Conservation (phyloP, 352 stramenopile species). For the Blastocystis sp. region DNA sequence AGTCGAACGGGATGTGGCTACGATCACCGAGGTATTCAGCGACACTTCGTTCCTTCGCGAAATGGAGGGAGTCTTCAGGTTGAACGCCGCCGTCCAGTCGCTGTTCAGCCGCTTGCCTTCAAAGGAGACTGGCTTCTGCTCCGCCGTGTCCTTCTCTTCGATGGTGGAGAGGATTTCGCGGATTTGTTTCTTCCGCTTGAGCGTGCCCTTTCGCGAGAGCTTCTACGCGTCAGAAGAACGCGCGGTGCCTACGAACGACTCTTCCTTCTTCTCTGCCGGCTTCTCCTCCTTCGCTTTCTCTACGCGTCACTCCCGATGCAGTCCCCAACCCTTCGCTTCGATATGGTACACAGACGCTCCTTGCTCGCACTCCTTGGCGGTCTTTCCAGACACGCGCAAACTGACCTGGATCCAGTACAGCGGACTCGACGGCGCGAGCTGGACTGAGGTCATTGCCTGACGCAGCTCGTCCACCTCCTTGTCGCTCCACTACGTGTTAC, state of each 20-base stretch:
- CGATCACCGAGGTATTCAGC: constrained; percentile 27
- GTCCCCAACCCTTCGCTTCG: background rate
- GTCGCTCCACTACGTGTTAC: constrained; percentile 10
- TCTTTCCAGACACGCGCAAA: background rate
- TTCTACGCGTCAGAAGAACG: background rate
- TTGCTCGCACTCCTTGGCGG: constrained; percentile 3
- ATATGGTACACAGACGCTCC: background rate
- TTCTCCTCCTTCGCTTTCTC: background rate
- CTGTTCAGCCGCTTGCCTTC: constrained; percentile 24
- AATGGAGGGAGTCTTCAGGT: constrained; percentile 60
- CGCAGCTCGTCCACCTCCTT: background rate
- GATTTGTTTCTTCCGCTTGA: constrained; percentile 48
- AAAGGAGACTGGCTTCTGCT: background rate
- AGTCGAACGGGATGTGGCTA: background rate
- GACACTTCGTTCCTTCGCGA: background rate
- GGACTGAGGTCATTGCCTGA: background rate
- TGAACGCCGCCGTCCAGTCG: constrained; percentile 43
- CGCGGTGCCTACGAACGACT: background rate
- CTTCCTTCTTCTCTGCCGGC: background rate
- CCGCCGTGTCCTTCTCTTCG: constrained; percentile 20
- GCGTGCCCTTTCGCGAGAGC: constrained; percentile 39
- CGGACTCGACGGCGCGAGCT: background rate
- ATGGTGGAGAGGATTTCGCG: background rate
- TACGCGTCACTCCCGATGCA: background rate
- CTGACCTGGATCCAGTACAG: constrained; percentile 26